phyloP scores from a whole-genome alignment of 2,329 filamentous ascomycete genomes.

The Pseudogymnoascus sp. region DNA sequence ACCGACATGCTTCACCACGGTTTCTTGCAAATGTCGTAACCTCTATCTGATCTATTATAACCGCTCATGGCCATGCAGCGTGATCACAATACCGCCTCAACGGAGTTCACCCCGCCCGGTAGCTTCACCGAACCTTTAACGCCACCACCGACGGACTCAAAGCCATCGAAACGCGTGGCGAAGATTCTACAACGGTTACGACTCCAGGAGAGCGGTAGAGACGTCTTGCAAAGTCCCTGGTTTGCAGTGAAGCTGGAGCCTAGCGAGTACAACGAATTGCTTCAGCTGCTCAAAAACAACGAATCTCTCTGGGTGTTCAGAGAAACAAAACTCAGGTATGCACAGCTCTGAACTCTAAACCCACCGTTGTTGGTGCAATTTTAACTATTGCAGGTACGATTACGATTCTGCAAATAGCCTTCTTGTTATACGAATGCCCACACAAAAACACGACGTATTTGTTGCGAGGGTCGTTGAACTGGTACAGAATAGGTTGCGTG shows the following conservation, averaged over 20 bases:
- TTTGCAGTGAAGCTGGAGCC: constrained; percentile 15
- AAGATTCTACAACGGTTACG: constrained; percentile 16
- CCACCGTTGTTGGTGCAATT: no score
- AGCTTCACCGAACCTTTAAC: constrained; percentile 20
- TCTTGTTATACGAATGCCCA: constrained; percentile 23
- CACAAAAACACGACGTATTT: constrained; percentile 20
- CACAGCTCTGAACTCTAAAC: neutral
- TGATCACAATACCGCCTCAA: neutral
- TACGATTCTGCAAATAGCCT: constrained; percentile 18
- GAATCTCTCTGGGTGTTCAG: constrained; percentile 18
- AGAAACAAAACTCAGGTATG: constrained; percentile 22
- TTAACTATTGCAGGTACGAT: constrained; percentile 20
- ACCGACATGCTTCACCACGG: neutral
- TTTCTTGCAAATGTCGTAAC: neutral
- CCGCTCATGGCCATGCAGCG: neutral
- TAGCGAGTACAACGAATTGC: constrained; percentile 19
- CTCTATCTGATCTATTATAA: neutral
- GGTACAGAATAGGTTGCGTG: constrained; percentile 16
- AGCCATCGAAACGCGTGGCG: constrained; percentile 16
- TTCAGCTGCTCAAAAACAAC: constrained; percentile 16
- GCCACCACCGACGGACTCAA: constrained; percentile 21
- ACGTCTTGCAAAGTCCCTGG: constrained; percentile 15
- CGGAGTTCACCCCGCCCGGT: constrained; percentile 18
- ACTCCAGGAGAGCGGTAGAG: constrained; percentile 14
- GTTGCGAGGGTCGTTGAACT: constrained; percentile 17